Base-by-base conservation (phyloP, 2,329 filamentous ascomycete species). In the Didymella lethalis region DNA sequence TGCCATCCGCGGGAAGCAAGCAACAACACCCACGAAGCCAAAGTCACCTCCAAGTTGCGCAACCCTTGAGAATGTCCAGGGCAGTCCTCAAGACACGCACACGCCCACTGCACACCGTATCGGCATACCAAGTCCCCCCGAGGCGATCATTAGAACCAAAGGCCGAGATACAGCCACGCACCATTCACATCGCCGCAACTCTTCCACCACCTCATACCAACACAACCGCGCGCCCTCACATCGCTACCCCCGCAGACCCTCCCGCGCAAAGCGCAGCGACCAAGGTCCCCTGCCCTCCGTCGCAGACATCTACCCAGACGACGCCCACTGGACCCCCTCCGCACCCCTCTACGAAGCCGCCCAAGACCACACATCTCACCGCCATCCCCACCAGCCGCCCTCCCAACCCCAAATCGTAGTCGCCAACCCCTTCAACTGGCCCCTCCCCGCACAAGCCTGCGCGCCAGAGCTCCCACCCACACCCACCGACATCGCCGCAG, bases 281-380 rank as follows among this genome's bases (percentile, higher is more conserved):
- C 71, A 75, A 59, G 72, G 72, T 0, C 72, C 72, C 5, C 59
- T 66, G 54, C 67, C 72, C 4, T 75, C 72, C 14, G 41, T 46
- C 3, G 72, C 72, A 3, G 72, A 75, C 41, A 70, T 73, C 49
- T 75, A 73, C 38, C 72, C 72, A 7, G 71, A 73, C 14, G 72
- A 75, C 54, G 67, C 68, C 2, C 44, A 55, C 29, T 65, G n/a
- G 34, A 34, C 32, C 10, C n/a, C 40, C 23, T 36, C 32, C 32
- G 32, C 32, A 14, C 32, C 32, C 5, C 16, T 36, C 2, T 36
- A 36, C 32, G 32, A 36, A 16, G n/a, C 32, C n/a, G 14, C 16
- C 6, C 32, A 36, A 6, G 32, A 36, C 32, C 8, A 36, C 32
- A 7, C n/a, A 7, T 36, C 16, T 14, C n/a, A n/a, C 11, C 16